Evolutionary conservation across 164 flowering plant species (phyloP), one percentile per base, ranked within the genome.

Genomic region (Magnolia kwangsiensis): DNA sequence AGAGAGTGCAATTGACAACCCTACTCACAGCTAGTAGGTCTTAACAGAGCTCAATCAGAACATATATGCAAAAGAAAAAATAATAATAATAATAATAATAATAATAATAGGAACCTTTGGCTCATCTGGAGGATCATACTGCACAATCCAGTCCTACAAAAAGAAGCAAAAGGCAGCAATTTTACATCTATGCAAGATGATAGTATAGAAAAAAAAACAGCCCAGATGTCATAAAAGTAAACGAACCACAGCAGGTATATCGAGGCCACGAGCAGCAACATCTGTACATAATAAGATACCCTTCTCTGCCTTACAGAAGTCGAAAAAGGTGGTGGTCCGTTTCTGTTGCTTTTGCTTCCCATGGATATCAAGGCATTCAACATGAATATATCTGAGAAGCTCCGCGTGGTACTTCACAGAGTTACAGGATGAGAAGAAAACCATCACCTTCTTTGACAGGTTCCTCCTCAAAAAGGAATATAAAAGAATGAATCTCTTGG

Each of bases 241-340:
- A 73, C 76, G 79, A 87, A 96, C 99, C 92, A 94, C 98, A 64
- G 90, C 84, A 72, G 96, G 96, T 80, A 96, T 91, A 80, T 96
- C 97, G 76, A 96, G 96, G 49, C 98, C 98, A 67, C 97, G 92
- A 73, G 95, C 99, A 79, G 98, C 98, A 72, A 96, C 96, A 88
- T 96, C 97, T 50, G 99, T 96, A 75, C 98, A 96, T 50, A 96
- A 83, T 82, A 96, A 81, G 71, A 94, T 92, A n/a, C 99, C 97
- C 72, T 84, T 90, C 73, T 92, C 89, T 13, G 92, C 92, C 83
- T 92, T 88, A 83, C 91, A 87, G 81, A 90, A 96, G 67, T 90
- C 92, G 81, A 93, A 92, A 80, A 91, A 90, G 49, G 98, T 91
- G 29, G 92, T 76, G 1, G 97, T 90, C 10, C 97, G 81, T 78